Evolutionary conservation across 768 basidiomycete species (phyloP), one percentile per base, ranked within the genome.

Genomic region (Calocybe indica): DNA sequence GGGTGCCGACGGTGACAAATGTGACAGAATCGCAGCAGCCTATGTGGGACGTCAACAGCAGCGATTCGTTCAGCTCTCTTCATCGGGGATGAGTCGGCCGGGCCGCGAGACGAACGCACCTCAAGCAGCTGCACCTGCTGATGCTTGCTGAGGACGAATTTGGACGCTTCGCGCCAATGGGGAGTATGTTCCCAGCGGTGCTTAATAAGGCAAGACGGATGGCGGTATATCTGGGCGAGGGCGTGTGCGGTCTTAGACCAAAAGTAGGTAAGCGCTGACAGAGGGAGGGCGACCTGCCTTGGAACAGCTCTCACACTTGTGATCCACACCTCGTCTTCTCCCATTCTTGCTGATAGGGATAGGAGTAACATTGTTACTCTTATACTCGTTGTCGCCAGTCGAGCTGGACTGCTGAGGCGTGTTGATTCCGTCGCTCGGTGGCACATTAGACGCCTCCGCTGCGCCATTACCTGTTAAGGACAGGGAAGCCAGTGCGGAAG

Each of bases 171-270:
- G 38, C 88, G 85, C 95, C 95, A 98, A 58, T 96, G 92, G 13
- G 90, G 89, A 32, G 89, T 91, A 61, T 95, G 92, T 60, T 97
- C 94, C 95, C 95, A 98, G 32, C 95, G 87, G 61, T 98, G 95
- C 66, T 97, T 97, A 66, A 94, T 89, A 41, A 98, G 73, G 66
- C 94, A 97, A 9, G 88, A 91, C 2, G 92, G 92, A 66, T 98
- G 94, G 45, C 87, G 82, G 64, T 90, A 92, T 35, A 89, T 82
- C 87, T 89, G 5, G 28, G 28, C 8, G 29, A 60, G 36, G 30
- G 38, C 46, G 43, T 22, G 22, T 22, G 22, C 22, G 22, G 1
- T 2, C 22, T 22, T 22, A 22, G 22, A 42, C 32, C 37, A 47
- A 40, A 29, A 44, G 37, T 47, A 31, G 35, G 52, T 40, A 46